A percentile compares a stretch with the other conserved stretches of the same genome.
Conservation (phyloP, 352 stramenopile species). For the Phytophthora boehmeriae region DNA sequence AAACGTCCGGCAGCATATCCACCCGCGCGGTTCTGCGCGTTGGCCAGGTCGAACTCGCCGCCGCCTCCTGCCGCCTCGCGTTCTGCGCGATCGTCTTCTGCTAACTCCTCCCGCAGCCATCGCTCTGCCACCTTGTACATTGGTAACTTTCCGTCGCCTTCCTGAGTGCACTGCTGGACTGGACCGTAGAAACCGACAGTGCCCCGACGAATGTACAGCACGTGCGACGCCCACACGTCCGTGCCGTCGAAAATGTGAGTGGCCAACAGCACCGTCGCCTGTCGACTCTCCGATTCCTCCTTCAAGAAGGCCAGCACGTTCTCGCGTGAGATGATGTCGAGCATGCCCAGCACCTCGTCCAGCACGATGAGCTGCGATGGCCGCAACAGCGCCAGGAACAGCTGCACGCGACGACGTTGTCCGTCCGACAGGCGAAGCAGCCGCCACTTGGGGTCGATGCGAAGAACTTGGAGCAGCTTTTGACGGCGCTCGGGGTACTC, state of each 20-base stretch:
- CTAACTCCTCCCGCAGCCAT: slow-evolving; percentile 93
- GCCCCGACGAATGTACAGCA: slow-evolving; percentile 91
- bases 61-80: slow-evolving; percentile 47
- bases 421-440: slow-evolving; percentile 85
- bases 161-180: slow-evolving; percentile 77
- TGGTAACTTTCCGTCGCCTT: slow-evolving; percentile 66
- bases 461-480: slow-evolving; percentile 94
- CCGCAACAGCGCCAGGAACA: slow-evolving; percentile 95
- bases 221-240: slow-evolving; percentile 95
- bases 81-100: slow-evolving; percentile 75
- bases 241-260: slow-evolving; percentile 99
- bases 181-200: slow-evolving; percentile 62
- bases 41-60: slow-evolving; percentile 58
- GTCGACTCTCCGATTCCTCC: slow-evolving; percentile 62
- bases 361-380: slow-evolving; percentile 97
- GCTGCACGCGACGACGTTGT: slow-evolving; percentile 92
- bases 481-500: slow-evolving; percentile 94
- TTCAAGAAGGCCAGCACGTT: slow-evolving; percentile 95
- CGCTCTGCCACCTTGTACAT: slow-evolving; percentile 93
- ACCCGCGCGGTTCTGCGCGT: slow-evolving; percentile 77
- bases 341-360: slow-evolving; percentile 98
- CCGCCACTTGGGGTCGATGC: slow-evolving; percentile 94
- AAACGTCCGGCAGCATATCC: slow-evolving; percentile 77
- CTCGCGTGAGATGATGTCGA: slow-evolving; percentile 96
- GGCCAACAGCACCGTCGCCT: slow-evolving; percentile 74